A percentile compares a stretch with the other conserved stretches of the same genome.
Evolutionary conservation across 2,329 filamentous ascomycete species (phyloP).

Genomic region (Rasamsonia emersonii): DNA sequence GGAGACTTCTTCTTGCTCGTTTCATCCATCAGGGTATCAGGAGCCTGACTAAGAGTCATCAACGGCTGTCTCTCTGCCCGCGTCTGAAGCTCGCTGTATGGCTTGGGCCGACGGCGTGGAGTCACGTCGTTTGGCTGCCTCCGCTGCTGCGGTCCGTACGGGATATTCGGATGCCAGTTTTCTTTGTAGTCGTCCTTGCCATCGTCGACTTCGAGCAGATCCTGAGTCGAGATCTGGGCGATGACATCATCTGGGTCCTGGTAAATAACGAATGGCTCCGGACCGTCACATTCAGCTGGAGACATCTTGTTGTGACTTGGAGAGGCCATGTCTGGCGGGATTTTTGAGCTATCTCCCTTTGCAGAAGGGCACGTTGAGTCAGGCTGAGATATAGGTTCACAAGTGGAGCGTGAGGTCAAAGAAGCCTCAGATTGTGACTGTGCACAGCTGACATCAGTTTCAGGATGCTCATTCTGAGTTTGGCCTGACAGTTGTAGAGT

Average conservation of each 20-base stretch:
- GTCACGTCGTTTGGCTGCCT: no score
- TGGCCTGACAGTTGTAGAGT: constrained; percentile 15
- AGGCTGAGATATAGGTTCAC: not conserved
- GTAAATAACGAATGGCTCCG: constrained; percentile 1
- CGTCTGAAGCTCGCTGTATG: no score
- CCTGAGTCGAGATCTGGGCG: constrained; percentile 2
- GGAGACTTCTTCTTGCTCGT: no score
- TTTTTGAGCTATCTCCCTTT: not conserved
- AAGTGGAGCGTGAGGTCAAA: not conserved
- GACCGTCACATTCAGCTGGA: not conserved
- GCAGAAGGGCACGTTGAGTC: no score
- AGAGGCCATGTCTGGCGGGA: not conserved
- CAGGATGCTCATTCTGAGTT: not conserved
- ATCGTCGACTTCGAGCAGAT: not conserved
- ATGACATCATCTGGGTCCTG: constrained; percentile 4
- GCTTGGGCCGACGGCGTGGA: no score
- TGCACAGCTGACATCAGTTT: not conserved
- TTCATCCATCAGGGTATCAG: no score
- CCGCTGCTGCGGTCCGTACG: no score
- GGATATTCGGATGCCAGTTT: constrained; percentile 4
- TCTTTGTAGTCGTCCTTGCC: constrained; percentile 5
- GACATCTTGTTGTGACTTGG: not conserved
- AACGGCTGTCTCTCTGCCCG: no score
- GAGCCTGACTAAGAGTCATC: no score
- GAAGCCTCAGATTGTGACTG: not conserved